Evolutionary conservation across 257 asterid genomes (phyloP).

Genomic region (Capsicum baccatum): DNA sequence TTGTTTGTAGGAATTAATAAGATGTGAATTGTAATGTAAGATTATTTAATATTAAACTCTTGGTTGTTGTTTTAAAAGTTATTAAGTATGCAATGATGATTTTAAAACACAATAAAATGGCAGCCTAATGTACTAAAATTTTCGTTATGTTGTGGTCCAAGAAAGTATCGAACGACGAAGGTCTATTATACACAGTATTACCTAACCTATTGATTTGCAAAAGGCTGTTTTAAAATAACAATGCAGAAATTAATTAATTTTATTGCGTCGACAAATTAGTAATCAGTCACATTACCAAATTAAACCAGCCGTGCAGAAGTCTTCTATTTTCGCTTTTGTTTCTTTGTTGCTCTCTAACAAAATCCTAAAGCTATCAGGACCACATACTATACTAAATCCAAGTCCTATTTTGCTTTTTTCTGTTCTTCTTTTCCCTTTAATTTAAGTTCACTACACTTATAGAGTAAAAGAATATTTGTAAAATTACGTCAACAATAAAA

Average conservation of each 20-base stretch:
- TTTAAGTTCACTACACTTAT: not conserved
- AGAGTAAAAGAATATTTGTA: not conserved
- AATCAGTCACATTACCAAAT: not conserved
- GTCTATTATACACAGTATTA: no score
- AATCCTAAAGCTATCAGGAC: not conserved
- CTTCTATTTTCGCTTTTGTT: not conserved
- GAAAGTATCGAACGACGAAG: no score
- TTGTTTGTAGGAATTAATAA: no score
- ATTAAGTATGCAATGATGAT: not conserved
- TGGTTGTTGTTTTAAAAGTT: not conserved
- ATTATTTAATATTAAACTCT: not conserved
- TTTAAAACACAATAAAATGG: not conserved
- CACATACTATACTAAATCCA: not conserved
- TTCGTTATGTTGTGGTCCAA: no score
- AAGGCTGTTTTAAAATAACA: not conserved
- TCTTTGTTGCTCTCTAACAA: constrained; percentile 10
- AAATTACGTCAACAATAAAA: not conserved
- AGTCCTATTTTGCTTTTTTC: not conserved
- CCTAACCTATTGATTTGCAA: no score
- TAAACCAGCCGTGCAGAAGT: not conserved
- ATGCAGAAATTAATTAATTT: not conserved
- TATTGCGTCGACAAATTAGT: constrained; percentile 11
- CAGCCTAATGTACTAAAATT: no score
- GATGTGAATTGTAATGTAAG: no score
- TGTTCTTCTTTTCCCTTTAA: not conserved